These are phyloP conservation scores for Fusarium sp. DNA, from an alignment of 2,329 filamentous ascomycete species.

Conservation along the genomic window DNA sequence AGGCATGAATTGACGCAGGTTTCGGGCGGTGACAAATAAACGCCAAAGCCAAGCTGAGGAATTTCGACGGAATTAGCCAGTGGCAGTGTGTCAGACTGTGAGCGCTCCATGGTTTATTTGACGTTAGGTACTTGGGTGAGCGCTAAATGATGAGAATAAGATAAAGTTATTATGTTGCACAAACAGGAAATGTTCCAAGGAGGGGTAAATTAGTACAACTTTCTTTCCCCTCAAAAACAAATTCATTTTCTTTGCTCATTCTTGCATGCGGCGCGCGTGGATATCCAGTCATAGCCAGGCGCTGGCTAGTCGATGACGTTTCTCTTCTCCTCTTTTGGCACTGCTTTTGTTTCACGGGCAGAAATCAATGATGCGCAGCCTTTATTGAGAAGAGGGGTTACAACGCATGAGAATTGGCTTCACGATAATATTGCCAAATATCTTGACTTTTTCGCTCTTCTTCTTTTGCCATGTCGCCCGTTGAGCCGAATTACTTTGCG, in stretches of 20 bases:
- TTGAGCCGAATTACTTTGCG: slow-evolving; percentile 66
- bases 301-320: slow-evolving; percentile 34
- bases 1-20: slow-evolving; percentile 70
- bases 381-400: slow-evolving; percentile 5
- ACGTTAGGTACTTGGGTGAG: not conserved
- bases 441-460: accelerated
- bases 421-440: slow-evolving; percentile 2
- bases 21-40: slow-evolving; percentile 70
- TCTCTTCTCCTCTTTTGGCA: slow-evolving; percentile 9
- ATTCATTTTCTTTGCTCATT: not conserved
- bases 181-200: not conserved
- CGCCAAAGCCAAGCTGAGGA: slow-evolving; percentile 77
- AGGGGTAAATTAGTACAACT: slow-evolving; percentile 16
- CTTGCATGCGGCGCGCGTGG: slow-evolving; percentile 4
- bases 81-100: slow-evolving; percentile 38
- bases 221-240: not conserved
- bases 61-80: slow-evolving; percentile 57
- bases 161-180: not conserved
- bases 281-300: slow-evolving; percentile 29
- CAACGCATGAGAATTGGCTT: not conserved
- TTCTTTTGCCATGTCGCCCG: slow-evolving; percentile 9
- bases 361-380: slow-evolving; percentile 29
- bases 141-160: not conserved
- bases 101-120: slow-evolving; percentile 17
- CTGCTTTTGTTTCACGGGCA: not conserved